Evolutionary conservation across 2,329 filamentous ascomycete species (phyloP), one percentile per base, ranked within the genome.

Genomic region (Xylariaceae sp.): DNA sequence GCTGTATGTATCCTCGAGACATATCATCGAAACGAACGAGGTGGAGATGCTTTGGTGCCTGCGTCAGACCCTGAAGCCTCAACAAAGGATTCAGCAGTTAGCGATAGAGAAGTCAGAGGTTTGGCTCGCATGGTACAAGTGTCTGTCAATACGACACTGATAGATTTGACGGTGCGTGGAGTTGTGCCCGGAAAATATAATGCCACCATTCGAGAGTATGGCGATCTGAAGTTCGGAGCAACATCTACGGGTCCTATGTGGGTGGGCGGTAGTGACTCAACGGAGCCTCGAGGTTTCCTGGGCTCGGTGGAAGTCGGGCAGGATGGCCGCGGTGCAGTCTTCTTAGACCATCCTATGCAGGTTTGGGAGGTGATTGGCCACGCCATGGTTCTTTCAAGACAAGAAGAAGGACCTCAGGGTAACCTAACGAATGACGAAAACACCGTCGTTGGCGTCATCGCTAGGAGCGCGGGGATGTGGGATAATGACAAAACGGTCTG

Each of bases 401-500:
- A 84, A 70, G 74, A 82, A 54, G 81, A 85, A 61, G 75, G 76
- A n/a, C n/a, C n/a, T 54, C 80, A 84, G 1, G 76, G 76, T 52
- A 78, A 81, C 67, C 73, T 86, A 63, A 78, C 79, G 64, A 92
- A 96, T 62, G 89, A 96, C 67, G 80, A 85, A 51, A 84, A 95
- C 69, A 96, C 91, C 18, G 76, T 96, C 47, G 89, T 96, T 2
- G 94, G 94, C 8, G 92, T 99, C 48, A 89, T 99, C 73, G 94
- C 94, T 46, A 80, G 94, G 68, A 96, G 92, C 71, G 92, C 94
- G 15, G 94, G 94, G n/a, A 87, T 96, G 57, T 99, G 94, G 94
- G 92, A 96, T 71, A 96, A 99, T 65, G 90, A 96, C 70, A 99
- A 97, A 80, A 96, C 89, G 43, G 92, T 99, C 5, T 99, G 94